Base-by-base conservation (phyloP, 148 eudicot genomes). In the Fagopyrum homotropicum region DNA sequence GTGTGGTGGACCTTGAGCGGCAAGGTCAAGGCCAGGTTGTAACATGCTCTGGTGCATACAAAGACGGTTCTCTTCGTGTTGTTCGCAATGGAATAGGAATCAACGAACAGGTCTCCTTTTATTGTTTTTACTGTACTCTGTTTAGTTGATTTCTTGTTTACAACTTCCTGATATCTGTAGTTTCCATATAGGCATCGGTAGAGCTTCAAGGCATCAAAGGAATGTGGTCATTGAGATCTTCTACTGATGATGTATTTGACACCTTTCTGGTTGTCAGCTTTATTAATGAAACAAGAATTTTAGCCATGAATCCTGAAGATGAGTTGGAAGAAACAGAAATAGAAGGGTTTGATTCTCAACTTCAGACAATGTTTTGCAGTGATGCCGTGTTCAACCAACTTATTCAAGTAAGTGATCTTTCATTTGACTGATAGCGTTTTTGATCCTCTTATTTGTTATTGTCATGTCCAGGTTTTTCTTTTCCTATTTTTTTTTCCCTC, bases 11-110 rank as follows among this genome's bases (percentile, higher is more conserved):
- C 81, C 85, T 92, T 49, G 98, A 92, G 84, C 90, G 98, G 83
- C 98, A 95, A 86, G 98, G 98, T 80, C 98, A 95, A 85, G 98
- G 98, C 73, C 98, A 92, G 77, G 98, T 95, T 76, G 98, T 95
- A 77, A 95, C 98, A 75, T 95, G 98, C 83, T 95, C 98, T 75
- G 98, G 98, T 60, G 98, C 98, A 77, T 95, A 87, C 77, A 95
- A 95, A 82, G 98, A 95, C 79, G 98, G 98, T 74, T 92, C 98
- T 75, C 91, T 95, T 76, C 98, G 98, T 66, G 86, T 95, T 61
- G 92, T 95, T 60, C 96, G 98, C 54, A 95, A 95, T 82, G 97
- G 98, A 69, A 95, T 95, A 54, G 98, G 98, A 61, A 95, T 91
- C 66, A 95, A 95, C 80, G 98, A 95, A 80, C 98, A 95, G 93